phyloP scores from a whole-genome alignment of 179 eudicot genomes.

The Beta corolliflora region DNA sequence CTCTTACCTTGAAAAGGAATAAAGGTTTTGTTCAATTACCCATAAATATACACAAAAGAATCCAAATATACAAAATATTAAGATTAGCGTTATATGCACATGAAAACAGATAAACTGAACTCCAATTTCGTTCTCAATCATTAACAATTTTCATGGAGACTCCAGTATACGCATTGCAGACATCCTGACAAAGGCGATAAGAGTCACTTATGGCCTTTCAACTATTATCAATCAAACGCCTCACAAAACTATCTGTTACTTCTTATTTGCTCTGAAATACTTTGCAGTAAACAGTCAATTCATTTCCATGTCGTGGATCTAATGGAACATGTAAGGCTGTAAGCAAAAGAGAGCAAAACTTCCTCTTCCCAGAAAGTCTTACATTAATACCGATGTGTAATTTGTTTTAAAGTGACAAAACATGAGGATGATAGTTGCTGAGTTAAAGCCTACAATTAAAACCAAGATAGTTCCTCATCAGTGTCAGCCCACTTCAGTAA shows the following conservation, averaged over 20 bases:
- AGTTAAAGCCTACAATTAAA: background rate
- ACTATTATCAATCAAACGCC: background rate
- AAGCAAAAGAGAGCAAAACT: background rate
- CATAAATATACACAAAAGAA: background rate
- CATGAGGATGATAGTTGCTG: slow-evolving; percentile 7
- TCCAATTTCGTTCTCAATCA: background rate
- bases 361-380: background rate
- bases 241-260: background rate
- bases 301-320: background rate
- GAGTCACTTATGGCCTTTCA: background rate
- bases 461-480: slow-evolving; percentile 1
- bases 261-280: background rate
- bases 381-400: background rate
- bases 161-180: background rate
- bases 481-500: background rate
- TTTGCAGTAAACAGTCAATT: too few relatives aligned
- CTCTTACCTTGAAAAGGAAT: slow-evolving; percentile 61
- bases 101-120: background rate
- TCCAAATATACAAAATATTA: background rate
- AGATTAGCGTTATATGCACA: background rate
- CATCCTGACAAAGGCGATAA: background rate
- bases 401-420: background rate
- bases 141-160: background rate
- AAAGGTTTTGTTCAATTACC: background rate
- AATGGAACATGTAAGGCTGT: background rate